These are phyloP conservation scores for Thalia dealbata DNA, from an alignment of 176 grass and related monocot species.

Conservation along the genomic window DNA sequence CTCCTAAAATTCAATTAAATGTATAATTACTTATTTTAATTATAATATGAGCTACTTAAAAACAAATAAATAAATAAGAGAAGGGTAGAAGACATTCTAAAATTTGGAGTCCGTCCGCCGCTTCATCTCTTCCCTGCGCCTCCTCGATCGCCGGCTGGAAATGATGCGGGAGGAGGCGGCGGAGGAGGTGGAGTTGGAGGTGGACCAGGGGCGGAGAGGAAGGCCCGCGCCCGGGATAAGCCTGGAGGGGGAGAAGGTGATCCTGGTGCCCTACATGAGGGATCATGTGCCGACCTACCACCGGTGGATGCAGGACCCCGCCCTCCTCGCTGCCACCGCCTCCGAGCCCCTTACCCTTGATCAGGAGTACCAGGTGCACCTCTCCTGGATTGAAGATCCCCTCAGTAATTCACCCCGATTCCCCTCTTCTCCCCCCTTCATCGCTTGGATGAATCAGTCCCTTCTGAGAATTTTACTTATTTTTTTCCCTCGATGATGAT, in stretches of 20 bases:
- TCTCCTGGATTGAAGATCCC: slow-evolving; percentile 63
- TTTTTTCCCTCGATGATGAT: not conserved
- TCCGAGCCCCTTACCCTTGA: slow-evolving; percentile 39
- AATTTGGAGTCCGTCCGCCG: too few species aligned
- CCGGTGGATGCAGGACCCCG: slow-evolving; percentile 9
- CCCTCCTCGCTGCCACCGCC: slow-evolving; percentile 68
- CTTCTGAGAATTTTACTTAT: slow-evolving; percentile 4
- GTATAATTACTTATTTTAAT: too few species aligned
- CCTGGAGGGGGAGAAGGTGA: slow-evolving; percentile 3
- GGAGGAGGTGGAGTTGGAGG: slow-evolving; percentile 28
- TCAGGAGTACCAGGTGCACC: slow-evolving; percentile 3
- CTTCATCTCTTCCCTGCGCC: too few species aligned
- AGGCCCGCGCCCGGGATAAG: not conserved
- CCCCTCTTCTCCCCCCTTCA: not conserved
- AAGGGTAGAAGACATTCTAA: too few species aligned
- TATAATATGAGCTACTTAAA: too few species aligned
- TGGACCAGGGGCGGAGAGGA: slow-evolving; percentile 17
- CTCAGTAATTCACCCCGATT: not conserved
- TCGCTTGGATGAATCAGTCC: not conserved
- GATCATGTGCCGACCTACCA: slow-evolving; percentile 82
- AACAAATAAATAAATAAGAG: too few species aligned
- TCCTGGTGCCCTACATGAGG: slow-evolving; percentile 27
- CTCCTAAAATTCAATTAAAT: too few species aligned
- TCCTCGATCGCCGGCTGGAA: not conserved
- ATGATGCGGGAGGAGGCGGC: not conserved